Evolutionary conservation across 2,329 filamentous ascomycete genomes (phyloP).

Genomic region (Ophiostoma piceae): DNA sequence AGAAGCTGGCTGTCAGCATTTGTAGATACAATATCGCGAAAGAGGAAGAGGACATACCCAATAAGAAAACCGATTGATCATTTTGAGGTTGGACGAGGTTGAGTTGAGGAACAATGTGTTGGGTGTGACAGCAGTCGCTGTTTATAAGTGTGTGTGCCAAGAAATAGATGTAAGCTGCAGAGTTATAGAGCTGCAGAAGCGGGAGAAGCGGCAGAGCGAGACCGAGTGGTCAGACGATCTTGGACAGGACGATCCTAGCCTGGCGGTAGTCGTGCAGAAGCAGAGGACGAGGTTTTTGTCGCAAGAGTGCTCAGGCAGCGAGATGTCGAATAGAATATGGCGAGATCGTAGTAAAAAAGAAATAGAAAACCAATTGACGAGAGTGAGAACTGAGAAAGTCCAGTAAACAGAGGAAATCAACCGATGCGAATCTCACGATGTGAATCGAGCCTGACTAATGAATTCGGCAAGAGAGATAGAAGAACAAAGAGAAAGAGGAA

Average conservation of each 20-base stretch:
- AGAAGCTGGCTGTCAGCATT: slow-evolving; percentile 35
- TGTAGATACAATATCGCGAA: background rate
- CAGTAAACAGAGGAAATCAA: background rate
- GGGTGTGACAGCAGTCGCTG: background rate
- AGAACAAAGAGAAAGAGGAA: background rate
- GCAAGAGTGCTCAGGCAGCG: background rate
- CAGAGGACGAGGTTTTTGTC: background rate
- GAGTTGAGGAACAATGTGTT: background rate
- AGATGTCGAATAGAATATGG: background rate
- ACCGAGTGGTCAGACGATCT: slow-evolving; percentile 2
- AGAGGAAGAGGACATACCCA: slow-evolving; percentile 16
- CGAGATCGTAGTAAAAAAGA: background rate
- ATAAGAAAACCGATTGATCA: slow-evolving; percentile 20
- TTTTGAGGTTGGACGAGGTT: slow-evolving; percentile 10
- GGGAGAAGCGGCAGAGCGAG: slow-evolving; percentile 6
- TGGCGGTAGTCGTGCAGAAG: background rate
- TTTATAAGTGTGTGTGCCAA: background rate
- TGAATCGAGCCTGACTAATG: background rate
- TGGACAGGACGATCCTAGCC: background rate
- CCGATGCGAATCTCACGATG: background rate
- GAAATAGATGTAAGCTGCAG: background rate
- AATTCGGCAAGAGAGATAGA: background rate
- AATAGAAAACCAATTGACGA: background rate
- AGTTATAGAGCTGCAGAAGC: background rate
- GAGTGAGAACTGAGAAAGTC: background rate